A percentile compares a stretch with the other conserved stretches of the same genome.
Conservation (phyloP, 108 stramenopile species). For the Epipyxis sp. region DNA sequence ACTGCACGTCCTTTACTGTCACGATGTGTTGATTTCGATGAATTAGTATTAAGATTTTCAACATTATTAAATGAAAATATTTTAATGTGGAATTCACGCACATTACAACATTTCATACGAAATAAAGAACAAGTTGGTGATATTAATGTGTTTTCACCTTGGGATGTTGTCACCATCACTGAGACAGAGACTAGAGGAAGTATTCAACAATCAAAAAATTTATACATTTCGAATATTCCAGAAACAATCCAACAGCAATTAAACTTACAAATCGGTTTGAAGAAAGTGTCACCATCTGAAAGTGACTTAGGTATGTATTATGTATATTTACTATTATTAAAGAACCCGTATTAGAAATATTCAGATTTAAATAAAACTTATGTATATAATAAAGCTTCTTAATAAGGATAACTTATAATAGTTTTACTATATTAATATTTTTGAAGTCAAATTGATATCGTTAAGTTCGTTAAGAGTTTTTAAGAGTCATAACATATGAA, state of each 20-base stretch:
- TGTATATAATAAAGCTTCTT: no score
- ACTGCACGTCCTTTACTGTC: constrained; percentile 1
- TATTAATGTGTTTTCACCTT: neutral
- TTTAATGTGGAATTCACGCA: constrained; percentile 20
- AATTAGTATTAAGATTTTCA: neutral
- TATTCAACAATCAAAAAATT: neutral
- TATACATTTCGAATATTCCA: constrained; percentile 7
- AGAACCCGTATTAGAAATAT: no score
- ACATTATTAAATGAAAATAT: neutral
- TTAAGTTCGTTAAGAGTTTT: no score
- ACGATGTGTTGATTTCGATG: neutral
- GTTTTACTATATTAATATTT: no score
- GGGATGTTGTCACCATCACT: neutral
- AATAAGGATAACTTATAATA: no score
- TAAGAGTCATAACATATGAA: no score
- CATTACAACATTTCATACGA: constrained; percentile 1
- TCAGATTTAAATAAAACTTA: no score
- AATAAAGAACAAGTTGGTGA: neutral
- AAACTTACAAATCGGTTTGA: constrained; percentile 14
- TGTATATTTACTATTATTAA: neutral
- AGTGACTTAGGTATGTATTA: neutral
- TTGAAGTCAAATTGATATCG: no score
- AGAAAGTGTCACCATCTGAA: neutral
- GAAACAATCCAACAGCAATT: constrained; percentile 12
- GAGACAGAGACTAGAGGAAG: neutral